Evolutionary conservation across 1,284 basidiomycete species (phyloP), one percentile per base, ranked within the genome.

Genomic region (Ustilago esculenta): DNA sequence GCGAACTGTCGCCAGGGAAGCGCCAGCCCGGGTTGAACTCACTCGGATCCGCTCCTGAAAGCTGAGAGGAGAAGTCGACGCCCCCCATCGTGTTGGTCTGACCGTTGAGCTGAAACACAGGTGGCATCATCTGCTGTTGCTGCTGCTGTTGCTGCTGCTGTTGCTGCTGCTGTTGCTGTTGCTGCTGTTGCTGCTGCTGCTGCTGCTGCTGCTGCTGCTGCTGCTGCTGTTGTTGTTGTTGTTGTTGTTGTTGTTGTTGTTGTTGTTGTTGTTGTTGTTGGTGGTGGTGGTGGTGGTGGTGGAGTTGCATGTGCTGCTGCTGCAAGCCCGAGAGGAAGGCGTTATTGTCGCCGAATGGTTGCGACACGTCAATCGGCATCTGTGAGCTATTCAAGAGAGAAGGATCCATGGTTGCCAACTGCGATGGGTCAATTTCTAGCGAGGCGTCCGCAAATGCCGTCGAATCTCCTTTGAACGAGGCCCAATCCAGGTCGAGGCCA

Each of bases 21-120:
- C 59, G 55, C 66, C 66, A 69, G 20, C 46, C 50, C 11, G 66
- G 27, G 29, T 69, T 69, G 59, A 59, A 69, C 33, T 63, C 66
- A 17, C 32, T 49, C 9, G 56, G 4, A 10, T 34, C 56, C 14
- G 64, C 18, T 4, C 34, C 53, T 9, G 39, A n/a, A 17, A 60
- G 23, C 47, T 58, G 52, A 8, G 51, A 27, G 17, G 54, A 42
- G 25, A 56, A 55, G 21, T 60, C 56, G 10, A 36, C 23, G 27
- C 27, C 17, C 9, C 47, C 44, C 48, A 67, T 41, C 0, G 39
- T 45, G 37, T 65, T 65, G 41, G 27, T 46, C 37, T 64, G 60
- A 10, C 49, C 52, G n/a, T 58, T 67, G 35, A 67, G 51, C 37
- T 67, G 58, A 42, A 63, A 57, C 17, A 57, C 39, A 14, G 65